Conservation (phyloP, 805 yeast genomes). For the Sugiyamaella chiloensis region DNA sequence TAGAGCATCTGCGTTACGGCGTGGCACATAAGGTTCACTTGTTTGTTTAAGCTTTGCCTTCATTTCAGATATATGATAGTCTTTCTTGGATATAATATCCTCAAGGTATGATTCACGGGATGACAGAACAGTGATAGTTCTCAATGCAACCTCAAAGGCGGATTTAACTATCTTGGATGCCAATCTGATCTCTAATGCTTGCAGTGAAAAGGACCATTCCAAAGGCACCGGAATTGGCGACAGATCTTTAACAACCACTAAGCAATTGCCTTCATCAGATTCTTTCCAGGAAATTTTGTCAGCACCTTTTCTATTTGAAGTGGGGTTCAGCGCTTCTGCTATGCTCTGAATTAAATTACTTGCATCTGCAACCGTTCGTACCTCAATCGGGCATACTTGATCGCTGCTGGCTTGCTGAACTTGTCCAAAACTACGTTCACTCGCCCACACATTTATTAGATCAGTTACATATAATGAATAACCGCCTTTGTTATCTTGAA, state of each 20-base stretch:
- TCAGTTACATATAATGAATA: slow-evolving; percentile 6
- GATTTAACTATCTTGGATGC: background rate
- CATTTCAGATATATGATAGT: slow-evolving; percentile 18
- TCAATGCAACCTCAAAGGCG: slow-evolving; percentile 2
- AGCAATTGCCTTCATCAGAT: background rate
- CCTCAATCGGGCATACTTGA: background rate
- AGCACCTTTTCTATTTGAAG: background rate
- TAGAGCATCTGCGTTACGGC: background rate
- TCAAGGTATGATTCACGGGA: slow-evolving; percentile 8
- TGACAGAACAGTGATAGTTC: slow-evolving; percentile 5
- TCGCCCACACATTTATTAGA: slow-evolving; percentile 1
- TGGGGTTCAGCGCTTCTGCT: background rate
- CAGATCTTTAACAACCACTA: slow-evolving; percentile 7
- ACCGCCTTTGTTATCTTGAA: background rate
- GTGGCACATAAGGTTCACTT: slow-evolving; percentile 15
- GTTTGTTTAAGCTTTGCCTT: slow-evolving; percentile 11
- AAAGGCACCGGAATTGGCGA: slow-evolving; percentile 14
- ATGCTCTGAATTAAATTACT: background rate
- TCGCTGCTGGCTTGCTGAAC: background rate
- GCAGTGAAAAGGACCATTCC: slow-evolving; percentile 11
- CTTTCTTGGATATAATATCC: slow-evolving; percentile 13
- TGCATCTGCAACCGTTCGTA: background rate
- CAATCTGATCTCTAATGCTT: background rate
- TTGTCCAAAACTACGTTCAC: background rate
- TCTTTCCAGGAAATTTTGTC: background rate